Base-by-base conservation (phyloP, 345 rosid species). In the Eucalyptus cloeziana region DNA sequence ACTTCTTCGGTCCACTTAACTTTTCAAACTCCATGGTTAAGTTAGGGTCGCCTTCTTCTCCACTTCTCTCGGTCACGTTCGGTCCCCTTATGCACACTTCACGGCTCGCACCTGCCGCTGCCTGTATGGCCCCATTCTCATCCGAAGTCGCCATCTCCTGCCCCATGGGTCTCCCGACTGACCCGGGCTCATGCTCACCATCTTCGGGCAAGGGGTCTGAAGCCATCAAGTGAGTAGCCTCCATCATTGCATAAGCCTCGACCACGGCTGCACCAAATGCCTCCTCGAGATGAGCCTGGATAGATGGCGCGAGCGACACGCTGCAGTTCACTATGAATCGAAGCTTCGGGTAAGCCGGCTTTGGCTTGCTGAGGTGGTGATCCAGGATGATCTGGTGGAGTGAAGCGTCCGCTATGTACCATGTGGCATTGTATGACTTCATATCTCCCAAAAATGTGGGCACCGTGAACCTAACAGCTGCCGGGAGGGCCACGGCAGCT, bases 161-260 rank as follows among this genome's bases (percentile, higher is more conserved):
- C 86, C 97, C 98, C 56, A 94, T 94, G 4, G 98, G 96, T 86
- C 91, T 92, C 86, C 98, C 98, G 24, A 97, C 98, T 25, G 99
- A 96, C 49, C 98, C 96, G 33, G 98, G 89, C 89, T 94, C 94
- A 88, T 95, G 97, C 30, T 86, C 93, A 9, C 98, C 99, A 64
- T 95, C 92, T 88, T 95, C 98, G 0, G 96, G 97, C 87, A 95
- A 92, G 4, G 98, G 98, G 88, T 97, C 94, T 2, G 97, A 92
- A 30, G 95, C 87, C 98, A 96, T 97, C 92, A 95, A n/a, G 86
- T 95, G 98, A 15, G 96, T 89, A 7, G 98, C 99, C 44, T 97
- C 99, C 1, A 96, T 95, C 99, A 97, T 97, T 21, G 99, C 99
- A 87, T 97, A 96, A 13, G 99, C 96, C 92, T 97, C 97, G 22